Evolutionary conservation across 768 basidiomycete genomes (phyloP), one percentile per base, ranked within the genome.

Genomic region (Suillus sp.): DNA sequence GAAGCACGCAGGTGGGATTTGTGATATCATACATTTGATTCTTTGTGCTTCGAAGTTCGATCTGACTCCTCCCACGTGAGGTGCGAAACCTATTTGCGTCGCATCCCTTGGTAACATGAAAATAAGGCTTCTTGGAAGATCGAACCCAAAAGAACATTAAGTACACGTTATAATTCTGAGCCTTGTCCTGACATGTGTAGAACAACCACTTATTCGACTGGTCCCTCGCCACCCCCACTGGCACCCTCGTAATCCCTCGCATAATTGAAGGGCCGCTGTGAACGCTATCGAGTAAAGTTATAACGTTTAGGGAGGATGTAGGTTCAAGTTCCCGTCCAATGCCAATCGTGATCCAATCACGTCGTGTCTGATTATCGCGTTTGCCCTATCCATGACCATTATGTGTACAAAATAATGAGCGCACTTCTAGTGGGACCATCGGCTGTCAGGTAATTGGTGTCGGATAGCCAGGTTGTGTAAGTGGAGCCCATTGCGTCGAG

Each of bases 151-250:
- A 71, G 55, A 78, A 81, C 73, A 53, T 53, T 34, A 84, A 78
- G 74, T 82, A 86, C 34, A 87, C 73, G 8, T 84, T 84, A 56
- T 64, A 72, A 62, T 45, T 78, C 72, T 30, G 45, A 45, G n/a
- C 14, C 45, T 27, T 65, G 65, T 68, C 73, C 69, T 68, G 74
- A 70, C 75, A 78, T 30, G 68, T 62, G 67, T 81, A 86, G 70
- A 79, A 53, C 86, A 11, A 83, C 62, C 5, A 81, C 82, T 74
- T 65, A 64, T 81, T 82, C 22, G 78, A 76, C 65, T 71, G 14
- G 83, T 84, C 27, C 84, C 84, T 66, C 79, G 73, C 84, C 85
- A 88, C 56, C 79, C 68, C 86, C 86, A 87, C 11, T 65, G 68
- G 13, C 37, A 35, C 51, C 50, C 1, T 51, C 16, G 3, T 18